Conservation (phyloP, 2,329 filamentous ascomycete genomes). For the Sporothrix pseudoabietina region DNA sequence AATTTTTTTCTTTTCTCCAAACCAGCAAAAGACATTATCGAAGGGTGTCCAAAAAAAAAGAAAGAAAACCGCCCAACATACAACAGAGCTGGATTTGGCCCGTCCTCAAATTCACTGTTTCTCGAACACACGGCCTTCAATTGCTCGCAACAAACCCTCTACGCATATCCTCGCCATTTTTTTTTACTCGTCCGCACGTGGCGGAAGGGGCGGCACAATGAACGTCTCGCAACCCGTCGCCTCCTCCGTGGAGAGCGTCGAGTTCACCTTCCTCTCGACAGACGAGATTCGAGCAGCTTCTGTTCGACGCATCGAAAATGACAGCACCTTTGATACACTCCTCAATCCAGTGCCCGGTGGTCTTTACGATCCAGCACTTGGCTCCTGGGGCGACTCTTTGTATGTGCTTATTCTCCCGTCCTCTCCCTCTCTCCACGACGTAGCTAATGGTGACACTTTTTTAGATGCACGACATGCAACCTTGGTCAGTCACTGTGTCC, state of each 20-base stretch:
- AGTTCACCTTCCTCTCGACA: conserved; percentile 82
- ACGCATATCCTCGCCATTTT: not conserved
- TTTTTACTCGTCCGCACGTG: not conserved
- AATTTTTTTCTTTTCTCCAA: conserved; percentile 33
- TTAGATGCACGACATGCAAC: conserved; percentile 89
- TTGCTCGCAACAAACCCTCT: not conserved
- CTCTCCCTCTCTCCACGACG: not conserved
- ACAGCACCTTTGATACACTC: conserved; percentile 89
- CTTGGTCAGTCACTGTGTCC: conserved; percentile 79
- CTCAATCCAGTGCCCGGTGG: conserved; percentile 87
- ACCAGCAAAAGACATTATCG: not conserved
- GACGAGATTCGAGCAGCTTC: conserved; percentile 86
- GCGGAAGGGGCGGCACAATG: conserved; percentile 47
- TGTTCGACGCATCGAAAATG: conserved; percentile 90
- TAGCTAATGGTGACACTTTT: not conserved
- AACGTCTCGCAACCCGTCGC: conserved; percentile 79
- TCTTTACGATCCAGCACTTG: conserved; percentile 88
- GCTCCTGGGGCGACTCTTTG: conserved; percentile 84
- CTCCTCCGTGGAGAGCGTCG: conserved; percentile 81
- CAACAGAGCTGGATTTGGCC: not conserved
- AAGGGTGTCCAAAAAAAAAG: not conserved
- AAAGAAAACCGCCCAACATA: not conserved
- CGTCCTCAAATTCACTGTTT: not conserved
- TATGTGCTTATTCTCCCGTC: conserved; percentile 50
- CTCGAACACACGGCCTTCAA: not conserved